Conservation (phyloP, 805 yeast genomes). For the Sungouiozyma intestinalis region DNA sequence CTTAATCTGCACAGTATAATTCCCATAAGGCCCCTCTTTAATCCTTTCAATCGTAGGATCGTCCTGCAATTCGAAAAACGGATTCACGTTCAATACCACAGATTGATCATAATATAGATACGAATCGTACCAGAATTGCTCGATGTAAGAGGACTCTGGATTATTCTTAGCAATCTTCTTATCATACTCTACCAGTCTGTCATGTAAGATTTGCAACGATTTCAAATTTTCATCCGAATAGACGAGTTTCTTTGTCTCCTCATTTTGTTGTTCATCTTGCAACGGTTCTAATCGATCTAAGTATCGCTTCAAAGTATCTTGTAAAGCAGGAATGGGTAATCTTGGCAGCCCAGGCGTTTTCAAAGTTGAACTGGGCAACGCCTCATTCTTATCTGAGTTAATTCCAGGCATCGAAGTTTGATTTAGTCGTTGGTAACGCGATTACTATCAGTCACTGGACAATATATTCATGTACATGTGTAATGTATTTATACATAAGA, state of each 20-base stretch:
- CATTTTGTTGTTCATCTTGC: conserved; percentile 68
- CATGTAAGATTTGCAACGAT: conserved; percentile 43
- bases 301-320: conserved; percentile 56
- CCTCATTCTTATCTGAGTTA: neutral
- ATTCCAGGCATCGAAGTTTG: neutral
- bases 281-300: conserved; percentile 62
- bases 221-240: conserved; percentile 16
- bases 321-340: conserved; percentile 70
- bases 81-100: conserved; percentile 84
- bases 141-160: conserved; percentile 69
- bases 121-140: conserved; percentile 91
- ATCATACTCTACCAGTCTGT: conserved; percentile 50
- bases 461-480: too few relatives aligned
- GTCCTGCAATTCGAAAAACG: conserved; percentile 82
- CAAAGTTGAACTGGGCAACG: neutral
- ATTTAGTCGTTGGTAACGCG: too few relatives aligned
- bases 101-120: conserved; percentile 81
- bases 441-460: too few relatives aligned
- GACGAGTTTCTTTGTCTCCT: conserved; percentile 44
- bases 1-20: conserved; percentile 45
- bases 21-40: conserved; percentile 25
- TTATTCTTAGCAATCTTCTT: conserved; percentile 50
- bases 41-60: conserved; percentile 55
- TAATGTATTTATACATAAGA: too few relatives aligned
- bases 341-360: conserved; percentile 10